phyloP scores from a whole-genome alignment of 1,284 basidiomycete species.

The Cerrena zonata region DNA sequence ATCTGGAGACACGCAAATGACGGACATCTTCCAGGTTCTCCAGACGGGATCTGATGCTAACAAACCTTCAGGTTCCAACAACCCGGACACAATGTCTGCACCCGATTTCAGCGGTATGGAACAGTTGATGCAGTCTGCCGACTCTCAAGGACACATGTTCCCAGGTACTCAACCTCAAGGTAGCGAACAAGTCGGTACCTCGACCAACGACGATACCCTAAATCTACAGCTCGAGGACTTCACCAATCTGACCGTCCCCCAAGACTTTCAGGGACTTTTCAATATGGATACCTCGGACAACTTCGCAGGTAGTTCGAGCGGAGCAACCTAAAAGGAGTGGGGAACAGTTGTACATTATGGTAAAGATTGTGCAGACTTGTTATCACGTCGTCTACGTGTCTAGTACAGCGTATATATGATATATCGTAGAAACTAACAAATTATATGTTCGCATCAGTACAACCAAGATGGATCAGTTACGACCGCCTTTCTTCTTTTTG shows the following conservation, averaged over 20 bases:
- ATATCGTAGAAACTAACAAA: slow-evolving; percentile 4
- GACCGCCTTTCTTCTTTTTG: slow-evolving; percentile 84
- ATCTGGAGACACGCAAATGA: neutral
- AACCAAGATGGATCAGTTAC: slow-evolving; percentile 11
- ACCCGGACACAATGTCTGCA: neutral
- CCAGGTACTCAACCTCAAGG: no score
- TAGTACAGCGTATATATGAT: slow-evolving; percentile 1
- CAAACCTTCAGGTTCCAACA: neutral
- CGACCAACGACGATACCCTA: neutral
- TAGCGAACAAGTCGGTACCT: no score
- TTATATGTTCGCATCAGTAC: neutral
- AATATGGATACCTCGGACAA: neutral
- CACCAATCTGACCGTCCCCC: neutral
- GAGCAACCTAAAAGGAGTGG: neutral
- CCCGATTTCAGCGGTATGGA: neutral
- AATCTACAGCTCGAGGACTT: neutral
- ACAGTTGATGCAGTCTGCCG: neutral
- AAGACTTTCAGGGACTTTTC: slow-evolving; percentile 7
- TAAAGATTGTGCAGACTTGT: neutral
- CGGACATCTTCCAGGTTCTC: neutral
- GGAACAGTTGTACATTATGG: neutral
- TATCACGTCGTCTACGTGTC: neutral
- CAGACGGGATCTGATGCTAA: neutral
- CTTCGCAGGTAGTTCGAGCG: neutral
- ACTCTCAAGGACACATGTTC: no score